These are phyloP conservation scores for Talaromyces nanjingensis DNA, from an alignment of 495 filamentous ascomycete species.

Conservation along the genomic window DNA sequence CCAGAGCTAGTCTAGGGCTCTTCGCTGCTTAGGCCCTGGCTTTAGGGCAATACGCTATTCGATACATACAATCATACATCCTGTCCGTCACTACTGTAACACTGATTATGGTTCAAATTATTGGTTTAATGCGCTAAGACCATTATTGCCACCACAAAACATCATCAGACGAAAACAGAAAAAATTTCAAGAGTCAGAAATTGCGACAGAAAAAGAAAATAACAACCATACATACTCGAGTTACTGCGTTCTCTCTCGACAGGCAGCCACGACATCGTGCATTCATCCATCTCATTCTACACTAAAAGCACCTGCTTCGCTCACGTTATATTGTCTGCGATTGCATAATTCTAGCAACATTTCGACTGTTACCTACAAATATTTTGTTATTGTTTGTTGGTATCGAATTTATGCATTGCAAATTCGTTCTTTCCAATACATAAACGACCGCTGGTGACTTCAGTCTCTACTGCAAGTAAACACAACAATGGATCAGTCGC, in stretches of 20 bases:
- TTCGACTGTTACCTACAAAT: not conserved
- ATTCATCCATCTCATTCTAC: not conserved
- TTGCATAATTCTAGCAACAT: not conserved
- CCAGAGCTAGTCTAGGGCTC: not conserved
- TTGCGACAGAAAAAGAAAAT: not conserved
- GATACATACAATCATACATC: not conserved
- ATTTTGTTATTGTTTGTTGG: not conserved
- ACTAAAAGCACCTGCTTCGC: not conserved
- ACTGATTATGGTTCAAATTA: slow-evolving; percentile 4
- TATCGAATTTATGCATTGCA: not conserved
- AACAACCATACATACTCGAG: not conserved
- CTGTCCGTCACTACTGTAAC: slow-evolving; percentile 3
- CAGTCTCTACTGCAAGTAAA: not conserved
- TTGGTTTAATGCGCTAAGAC: slow-evolving; percentile 1
- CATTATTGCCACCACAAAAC: slow-evolving; percentile 4
- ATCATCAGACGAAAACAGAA: not conserved
- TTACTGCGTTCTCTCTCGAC: not conserved
- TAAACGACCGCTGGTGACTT: not conserved
- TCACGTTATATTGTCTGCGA: not conserved
- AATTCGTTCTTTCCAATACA: not conserved
- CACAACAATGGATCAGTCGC: slow-evolving; percentile 34
- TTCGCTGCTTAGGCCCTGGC: not conserved
- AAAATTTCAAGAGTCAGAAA: not conserved
- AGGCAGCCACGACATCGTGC: slow-evolving; percentile 8
- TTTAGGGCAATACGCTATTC: not conserved